These are phyloP conservation scores for Aureoboletus auriporus DNA, from an alignment of 768 basidiomycete species.

Conservation along the genomic window DNA sequence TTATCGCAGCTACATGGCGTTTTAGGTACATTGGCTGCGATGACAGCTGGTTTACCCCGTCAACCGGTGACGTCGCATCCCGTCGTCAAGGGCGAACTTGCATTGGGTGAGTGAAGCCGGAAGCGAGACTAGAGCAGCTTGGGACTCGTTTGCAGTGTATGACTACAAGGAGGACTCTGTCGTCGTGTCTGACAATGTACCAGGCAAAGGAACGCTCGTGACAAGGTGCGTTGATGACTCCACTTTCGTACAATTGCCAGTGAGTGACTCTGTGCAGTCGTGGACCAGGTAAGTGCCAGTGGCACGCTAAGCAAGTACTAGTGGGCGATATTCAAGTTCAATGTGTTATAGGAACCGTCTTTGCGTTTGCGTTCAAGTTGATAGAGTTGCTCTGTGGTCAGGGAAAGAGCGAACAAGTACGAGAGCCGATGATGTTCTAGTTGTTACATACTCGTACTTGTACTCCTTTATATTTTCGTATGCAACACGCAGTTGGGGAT, in stretches of 20 bases:
- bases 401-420: constrained; percentile 57
- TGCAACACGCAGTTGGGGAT: constrained; percentile 26
- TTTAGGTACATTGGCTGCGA: constrained; percentile 66
- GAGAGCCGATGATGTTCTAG: constrained; percentile 67
- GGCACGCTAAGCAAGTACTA: background rate
- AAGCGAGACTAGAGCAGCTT: background rate
- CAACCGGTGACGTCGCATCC: constrained; percentile 81
- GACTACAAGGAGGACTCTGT: constrained; percentile 73
- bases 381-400: constrained; percentile 66
- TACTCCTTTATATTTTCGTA: constrained; percentile 18
- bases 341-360: constrained; percentile 53
- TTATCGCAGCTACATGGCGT: background rate
- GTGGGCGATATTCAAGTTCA: background rate
- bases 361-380: constrained; percentile 74
- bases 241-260: constrained; percentile 2
- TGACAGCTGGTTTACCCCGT: constrained; percentile 52
- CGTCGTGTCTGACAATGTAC: constrained; percentile 48
- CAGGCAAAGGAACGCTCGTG: constrained; percentile 49
- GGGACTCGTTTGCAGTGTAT: constrained; percentile 44
- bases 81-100: constrained; percentile 57
- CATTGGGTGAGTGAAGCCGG: constrained; percentile 37
- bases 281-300: constrained; percentile 54
- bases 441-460: constrained; percentile 40
- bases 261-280: constrained; percentile 43
- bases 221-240: constrained; percentile 53